Evolutionary conservation across 768 basidiomycete species (phyloP), one percentile per base, ranked within the genome.

Genomic region (Krasilnikovozyma curviuscula): DNA sequence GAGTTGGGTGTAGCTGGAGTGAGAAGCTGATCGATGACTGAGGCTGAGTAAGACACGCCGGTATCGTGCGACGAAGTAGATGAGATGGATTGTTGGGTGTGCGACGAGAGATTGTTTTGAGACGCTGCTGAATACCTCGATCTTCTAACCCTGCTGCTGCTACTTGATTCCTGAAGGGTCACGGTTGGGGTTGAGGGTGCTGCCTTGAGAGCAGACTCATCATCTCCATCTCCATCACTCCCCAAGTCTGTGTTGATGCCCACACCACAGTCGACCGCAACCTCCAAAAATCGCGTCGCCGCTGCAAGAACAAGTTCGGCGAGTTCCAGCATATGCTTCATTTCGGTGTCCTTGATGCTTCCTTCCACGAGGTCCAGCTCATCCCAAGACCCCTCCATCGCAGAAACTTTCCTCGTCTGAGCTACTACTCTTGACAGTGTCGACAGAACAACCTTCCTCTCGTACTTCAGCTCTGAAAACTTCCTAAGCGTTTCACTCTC

Each of bases 231-330:
- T 21, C 38, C 8, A n/a, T 7, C 33, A 25, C 24, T 25, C 14
- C 6, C 14, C 23, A 29, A 7, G 5, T 28, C 5, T 25, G 13
- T 24, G 35, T 7, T 18, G 33, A 23, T 16, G 7, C 13, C 2
- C 23, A 70, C 61, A 0, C 66, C 68, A 38, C 59, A 60, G 13
- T 59, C 46, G 19, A 60, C 56, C 4, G 69, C 67, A 16, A 65
- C 51, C 0, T 56, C 55, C 19, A 98, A 66, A 62, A 98, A 89
- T 8, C 74, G 70, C 45, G 80, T 73, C 13, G 91, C 79, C 59
- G 75, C 78, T 21, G 74, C 76, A 56, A 86, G 83, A 1, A 89
- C 81, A 54, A 79, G 77, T 12, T 81, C 76, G 1, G 80, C 81
- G 9, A 82, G 70, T 27, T 76, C 74, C 23, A 91, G 70, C 85